These are phyloP conservation scores for Serendipita sp. DNA, from an alignment of 768 basidiomycete genomes.

Conservation along the genomic window DNA sequence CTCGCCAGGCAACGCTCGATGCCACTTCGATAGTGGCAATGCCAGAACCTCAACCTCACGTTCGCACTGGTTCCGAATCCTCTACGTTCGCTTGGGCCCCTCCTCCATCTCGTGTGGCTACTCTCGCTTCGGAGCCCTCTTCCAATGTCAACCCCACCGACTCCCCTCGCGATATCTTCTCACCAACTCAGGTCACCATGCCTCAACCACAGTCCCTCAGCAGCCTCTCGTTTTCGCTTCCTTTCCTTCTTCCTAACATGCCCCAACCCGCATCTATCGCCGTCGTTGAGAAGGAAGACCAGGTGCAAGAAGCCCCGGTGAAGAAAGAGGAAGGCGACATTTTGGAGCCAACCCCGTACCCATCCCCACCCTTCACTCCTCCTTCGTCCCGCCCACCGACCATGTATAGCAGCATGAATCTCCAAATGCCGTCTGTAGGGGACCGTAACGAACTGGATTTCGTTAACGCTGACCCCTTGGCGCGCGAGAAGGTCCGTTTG, in stretches of 20 bases:
- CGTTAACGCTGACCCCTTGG: not conserved
- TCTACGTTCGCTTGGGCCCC: not conserved
- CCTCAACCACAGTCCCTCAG: not conserved
- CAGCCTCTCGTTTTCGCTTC: not conserved
- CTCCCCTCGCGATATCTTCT: conserved; percentile 1
- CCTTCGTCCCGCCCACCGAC: not conserved
- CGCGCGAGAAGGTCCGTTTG: not conserved
- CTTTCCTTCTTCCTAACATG: not conserved
- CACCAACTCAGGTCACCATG: not conserved
- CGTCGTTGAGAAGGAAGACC: not conserved
- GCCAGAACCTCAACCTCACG: not conserved
- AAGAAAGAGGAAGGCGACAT: not conserved
- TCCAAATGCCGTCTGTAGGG: not conserved
- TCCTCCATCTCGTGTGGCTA: not conserved
- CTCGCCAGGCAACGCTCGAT: not conserved
- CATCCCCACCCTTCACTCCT: conserved; percentile 2
- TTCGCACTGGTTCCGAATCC: not conserved
- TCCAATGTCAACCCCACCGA: not conserved
- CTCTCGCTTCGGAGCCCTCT: not conserved
- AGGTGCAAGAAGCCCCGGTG: not conserved
- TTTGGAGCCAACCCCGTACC: not conserved
- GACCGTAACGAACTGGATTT: not conserved
- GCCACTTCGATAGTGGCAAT: not conserved
- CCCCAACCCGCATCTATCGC: not conserved
- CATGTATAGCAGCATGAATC: conserved; percentile 1